These are phyloP conservation scores for Thraustochytrium striatum DNA, from an alignment of 352 stramenopile genomes.

Conservation along the genomic window DNA sequence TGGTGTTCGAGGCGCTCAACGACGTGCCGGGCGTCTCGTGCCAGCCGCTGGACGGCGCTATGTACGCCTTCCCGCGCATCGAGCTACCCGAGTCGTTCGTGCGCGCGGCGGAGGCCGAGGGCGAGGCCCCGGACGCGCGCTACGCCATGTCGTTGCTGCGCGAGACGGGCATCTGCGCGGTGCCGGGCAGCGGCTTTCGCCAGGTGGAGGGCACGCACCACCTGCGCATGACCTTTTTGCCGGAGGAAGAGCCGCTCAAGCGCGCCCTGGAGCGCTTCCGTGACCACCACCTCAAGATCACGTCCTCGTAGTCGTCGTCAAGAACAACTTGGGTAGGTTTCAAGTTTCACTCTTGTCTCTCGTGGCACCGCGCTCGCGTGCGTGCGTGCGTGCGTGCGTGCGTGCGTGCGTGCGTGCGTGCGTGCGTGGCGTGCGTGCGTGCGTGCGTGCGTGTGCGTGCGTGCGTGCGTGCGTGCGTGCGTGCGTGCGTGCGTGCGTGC, in stretches of 20 bases:
- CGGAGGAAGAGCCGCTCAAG: constrained; percentile 86
- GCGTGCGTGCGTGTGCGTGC: too few species aligned
- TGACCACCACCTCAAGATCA: constrained; percentile 90
- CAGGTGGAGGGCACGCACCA: constrained; percentile 92
- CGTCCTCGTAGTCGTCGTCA: too few species aligned
- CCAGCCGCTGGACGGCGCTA: constrained; percentile 89
- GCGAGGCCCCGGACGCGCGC: constrained; percentile 84
- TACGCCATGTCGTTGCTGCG: constrained; percentile 94
- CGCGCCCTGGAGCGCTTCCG: constrained; percentile 85
- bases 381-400: too few species aligned
- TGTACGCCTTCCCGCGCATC: constrained; percentile 97
- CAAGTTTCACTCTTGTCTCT: too few species aligned
- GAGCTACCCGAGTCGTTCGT: constrained; percentile 72
- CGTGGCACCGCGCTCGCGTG: too few species aligned
- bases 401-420: too few species aligned
- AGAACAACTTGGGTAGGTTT: too few species aligned
- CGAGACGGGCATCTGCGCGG: constrained; percentile 92
- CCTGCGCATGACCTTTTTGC: constrained; percentile 97
- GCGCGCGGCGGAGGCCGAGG: constrained; percentile 58
- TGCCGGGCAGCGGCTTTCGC: constrained; percentile 93
- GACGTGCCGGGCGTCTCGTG: constrained; percentile 91
- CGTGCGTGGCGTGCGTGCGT: too few species aligned
- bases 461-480: too few species aligned
- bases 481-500: too few species aligned
- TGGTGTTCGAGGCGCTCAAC: constrained; percentile 88